Evolutionary conservation across 768 basidiomycete genomes (phyloP).

Genomic region (Rhodotorula taiwanensis): DNA sequence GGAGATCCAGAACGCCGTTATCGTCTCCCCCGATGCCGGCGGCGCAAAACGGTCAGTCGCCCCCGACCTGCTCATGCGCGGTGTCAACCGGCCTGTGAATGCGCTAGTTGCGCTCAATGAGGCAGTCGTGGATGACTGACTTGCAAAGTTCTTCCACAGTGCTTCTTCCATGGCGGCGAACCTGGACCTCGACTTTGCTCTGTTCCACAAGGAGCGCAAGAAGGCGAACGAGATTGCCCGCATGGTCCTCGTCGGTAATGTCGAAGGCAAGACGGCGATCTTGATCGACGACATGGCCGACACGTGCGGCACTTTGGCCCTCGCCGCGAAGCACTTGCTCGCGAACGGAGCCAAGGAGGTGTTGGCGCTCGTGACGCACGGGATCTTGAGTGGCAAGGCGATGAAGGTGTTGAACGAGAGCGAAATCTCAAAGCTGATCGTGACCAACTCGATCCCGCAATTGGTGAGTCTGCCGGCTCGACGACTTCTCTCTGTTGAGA

Average conservation of each 20-base stretch:
- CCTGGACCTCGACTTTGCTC: conserved; percentile 90
- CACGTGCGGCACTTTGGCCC: conserved; percentile 86
- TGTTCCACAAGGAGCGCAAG: conserved; percentile 99
- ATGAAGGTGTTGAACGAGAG: conserved; percentile 65
- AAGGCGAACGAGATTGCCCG: conserved; percentile 90
- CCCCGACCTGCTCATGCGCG: neutral
- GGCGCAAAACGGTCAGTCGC: conserved; percentile 79
- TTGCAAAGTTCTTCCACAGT: conserved; percentile 49
- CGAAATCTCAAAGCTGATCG: conserved; percentile 83
- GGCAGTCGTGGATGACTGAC: neutral
- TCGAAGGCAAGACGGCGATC: conserved; percentile 84
- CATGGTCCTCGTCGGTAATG: conserved; percentile 92
- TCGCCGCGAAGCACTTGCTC: conserved; percentile 79
- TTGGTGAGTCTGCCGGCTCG: conserved; percentile 41
- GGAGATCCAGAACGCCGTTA: conserved; percentile 72
- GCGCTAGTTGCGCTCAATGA: neutral
- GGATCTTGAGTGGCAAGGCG: conserved; percentile 79
- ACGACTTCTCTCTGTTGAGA: neutral
- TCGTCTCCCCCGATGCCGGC: conserved; percentile 96
- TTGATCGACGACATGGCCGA: conserved; percentile 99
- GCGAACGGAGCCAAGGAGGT: conserved; percentile 82
- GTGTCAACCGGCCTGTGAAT: too few relatives aligned
- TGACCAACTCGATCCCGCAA: conserved; percentile 97
- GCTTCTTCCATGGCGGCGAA: conserved; percentile 96
- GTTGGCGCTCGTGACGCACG: conserved; percentile 91